Percentiles rank a stretch among this genome's conserved stretches.
phyloP scores from a whole-genome alignment of 2,329 filamentous ascomycete species.

The Microdochium paspali region DNA sequence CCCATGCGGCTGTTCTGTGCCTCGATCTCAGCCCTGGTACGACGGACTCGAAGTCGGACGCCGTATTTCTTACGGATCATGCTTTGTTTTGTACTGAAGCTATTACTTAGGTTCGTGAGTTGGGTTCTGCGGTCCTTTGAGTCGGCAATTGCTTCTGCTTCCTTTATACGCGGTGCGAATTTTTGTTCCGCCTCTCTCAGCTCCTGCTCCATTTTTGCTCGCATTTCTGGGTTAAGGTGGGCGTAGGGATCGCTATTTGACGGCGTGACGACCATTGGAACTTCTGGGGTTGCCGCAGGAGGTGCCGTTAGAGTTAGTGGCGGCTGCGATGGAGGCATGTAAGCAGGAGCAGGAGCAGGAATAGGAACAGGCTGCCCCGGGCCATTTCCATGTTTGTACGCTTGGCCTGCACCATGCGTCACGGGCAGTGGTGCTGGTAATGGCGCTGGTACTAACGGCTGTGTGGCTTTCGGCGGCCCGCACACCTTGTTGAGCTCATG shows the following conservation, averaged over 20 bases:
- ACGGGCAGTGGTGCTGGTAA: neutral
- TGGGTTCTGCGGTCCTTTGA: slow-evolving; percentile 17
- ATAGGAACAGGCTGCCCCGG: neutral
- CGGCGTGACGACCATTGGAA: no score
- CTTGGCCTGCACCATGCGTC: no score
- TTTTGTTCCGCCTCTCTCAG: slow-evolving; percentile 24
- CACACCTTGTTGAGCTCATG: slow-evolving; percentile 36
- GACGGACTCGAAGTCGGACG: slow-evolving; percentile 40
- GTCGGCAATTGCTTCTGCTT: slow-evolving; percentile 27
- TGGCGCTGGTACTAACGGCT: neutral
- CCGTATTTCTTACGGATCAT: slow-evolving; percentile 48
- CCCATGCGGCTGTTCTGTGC: slow-evolving; percentile 30
- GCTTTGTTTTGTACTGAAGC: slow-evolving; percentile 45
- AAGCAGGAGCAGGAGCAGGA: neutral
- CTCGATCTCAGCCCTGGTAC: slow-evolving; percentile 35
- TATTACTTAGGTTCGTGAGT: slow-evolving; percentile 37
- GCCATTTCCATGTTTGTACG: neutral
- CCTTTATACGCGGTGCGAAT: slow-evolving; percentile 31
- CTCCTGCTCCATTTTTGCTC: slow-evolving; percentile 23
- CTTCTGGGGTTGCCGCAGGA: no score
- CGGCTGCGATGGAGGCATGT: slow-evolving; percentile 6
- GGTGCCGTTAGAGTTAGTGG: no score
- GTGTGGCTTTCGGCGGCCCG: slow-evolving; percentile 16
- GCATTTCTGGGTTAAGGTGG: slow-evolving; percentile 26
- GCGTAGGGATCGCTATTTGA: slow-evolving; percentile 37